Conservation (phyloP, 179 eudicot genomes). For the Heliamphora pulchella region DNA sequence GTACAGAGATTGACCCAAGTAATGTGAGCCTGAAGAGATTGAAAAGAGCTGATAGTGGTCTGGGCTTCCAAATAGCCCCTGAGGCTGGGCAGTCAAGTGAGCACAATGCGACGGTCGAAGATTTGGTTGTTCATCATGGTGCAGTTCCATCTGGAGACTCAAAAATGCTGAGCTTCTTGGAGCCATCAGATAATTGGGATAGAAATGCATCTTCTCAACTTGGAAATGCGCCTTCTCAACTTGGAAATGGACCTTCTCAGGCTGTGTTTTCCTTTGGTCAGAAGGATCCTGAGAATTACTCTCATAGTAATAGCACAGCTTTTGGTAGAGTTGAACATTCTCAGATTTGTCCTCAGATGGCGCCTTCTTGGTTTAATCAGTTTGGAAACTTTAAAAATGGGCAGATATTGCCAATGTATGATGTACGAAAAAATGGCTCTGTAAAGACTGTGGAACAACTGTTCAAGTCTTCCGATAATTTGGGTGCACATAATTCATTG, state of each 20-base stretch:
- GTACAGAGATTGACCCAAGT: conserved; percentile 42
- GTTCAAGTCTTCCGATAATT: conserved; percentile 28
- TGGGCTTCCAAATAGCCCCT: conserved; percentile 25
- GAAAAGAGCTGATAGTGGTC: conserved; percentile 39
- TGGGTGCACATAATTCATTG: conserved; percentile 24
- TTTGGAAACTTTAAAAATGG: conserved; percentile 63
- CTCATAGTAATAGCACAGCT: conserved; percentile 21
- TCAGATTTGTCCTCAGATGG: conserved; percentile 79
- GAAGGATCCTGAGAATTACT: conserved; percentile 39
- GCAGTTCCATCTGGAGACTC: conserved; percentile 41
- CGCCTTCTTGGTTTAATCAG: conserved; percentile 80
- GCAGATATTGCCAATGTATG: conserved; percentile 45
- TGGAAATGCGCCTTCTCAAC: conserved; percentile 31
- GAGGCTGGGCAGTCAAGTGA: conserved; percentile 29
- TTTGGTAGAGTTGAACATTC: conserved; percentile 37
- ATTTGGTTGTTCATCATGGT: conserved; percentile 21
- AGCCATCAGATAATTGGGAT: conserved; percentile 24
- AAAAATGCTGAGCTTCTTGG: conserved; percentile 35
- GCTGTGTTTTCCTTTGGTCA: conserved; percentile 32
- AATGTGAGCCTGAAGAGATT: conserved; percentile 52
- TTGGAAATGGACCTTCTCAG: conserved; percentile 33
- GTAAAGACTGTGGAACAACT: conserved; percentile 37
- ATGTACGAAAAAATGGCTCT: conserved; percentile 27
- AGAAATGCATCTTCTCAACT: conserved; percentile 33
- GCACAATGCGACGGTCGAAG: conserved; percentile 22